phyloP scores from a whole-genome alignment of 2,329 filamentous ascomycete species.

The Cladosporium cucumerinum region DNA sequence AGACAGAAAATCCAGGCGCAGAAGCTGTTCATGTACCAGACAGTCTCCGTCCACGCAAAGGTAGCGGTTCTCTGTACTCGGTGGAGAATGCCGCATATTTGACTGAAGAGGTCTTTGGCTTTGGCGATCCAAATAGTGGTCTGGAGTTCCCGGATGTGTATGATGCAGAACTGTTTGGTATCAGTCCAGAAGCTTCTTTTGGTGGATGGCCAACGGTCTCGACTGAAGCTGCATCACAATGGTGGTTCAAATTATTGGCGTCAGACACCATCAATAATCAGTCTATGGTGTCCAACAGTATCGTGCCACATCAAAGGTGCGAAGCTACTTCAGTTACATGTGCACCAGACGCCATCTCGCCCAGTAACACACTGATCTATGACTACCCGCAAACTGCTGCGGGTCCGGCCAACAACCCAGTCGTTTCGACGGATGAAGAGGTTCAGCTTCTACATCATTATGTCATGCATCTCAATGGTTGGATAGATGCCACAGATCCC shows the following conservation, averaged over 20 bases:
- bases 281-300: slow-evolving; percentile 2
- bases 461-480: slow-evolving; percentile 32
- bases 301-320: neutral
- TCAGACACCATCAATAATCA: slow-evolving; percentile 37
- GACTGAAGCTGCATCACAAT: slow-evolving; percentile 41
- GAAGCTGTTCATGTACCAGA: neutral
- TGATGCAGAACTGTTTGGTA: slow-evolving; percentile 4
- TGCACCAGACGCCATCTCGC: too few species aligned
- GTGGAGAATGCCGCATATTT: slow-evolving; percentile 9
- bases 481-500: slow-evolving; percentile 43
- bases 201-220: slow-evolving; percentile 35
- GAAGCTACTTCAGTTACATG: neutral
- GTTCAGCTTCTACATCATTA: slow-evolving; percentile 38
- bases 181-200: slow-evolving; percentile 21
- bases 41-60: neutral
- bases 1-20: neutral
- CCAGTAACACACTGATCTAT: neutral
- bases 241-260: slow-evolving; percentile 46
- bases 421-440: slow-evolving; percentile 32
- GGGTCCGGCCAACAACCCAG: slow-evolving; percentile 1
- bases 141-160: slow-evolving; percentile 8
- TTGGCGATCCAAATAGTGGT: neutral
- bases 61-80: neutral
- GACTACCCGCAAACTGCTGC: neutral
- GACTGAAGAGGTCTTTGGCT: neutral